Conservation (phyloP, 108 stramenopile species). For the Cyclotella cryptica region DNA sequence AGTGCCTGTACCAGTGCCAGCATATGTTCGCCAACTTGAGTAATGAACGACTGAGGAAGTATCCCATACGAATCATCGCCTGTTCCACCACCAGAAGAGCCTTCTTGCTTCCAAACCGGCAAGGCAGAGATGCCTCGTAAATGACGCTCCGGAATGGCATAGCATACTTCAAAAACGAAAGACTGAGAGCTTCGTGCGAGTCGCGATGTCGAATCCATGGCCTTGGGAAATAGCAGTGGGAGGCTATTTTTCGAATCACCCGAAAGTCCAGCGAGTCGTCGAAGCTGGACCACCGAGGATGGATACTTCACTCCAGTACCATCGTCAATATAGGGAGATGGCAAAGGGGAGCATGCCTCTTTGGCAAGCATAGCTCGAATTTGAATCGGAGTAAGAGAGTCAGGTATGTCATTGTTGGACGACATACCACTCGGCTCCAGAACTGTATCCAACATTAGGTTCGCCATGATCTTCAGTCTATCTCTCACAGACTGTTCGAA, state of each 20-base stretch:
- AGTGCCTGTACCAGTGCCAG: constrained; percentile 85
- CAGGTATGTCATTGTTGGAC: constrained; percentile 52
- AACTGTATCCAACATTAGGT: constrained; percentile 52
- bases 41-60: constrained; percentile 84
- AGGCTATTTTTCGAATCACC: constrained; percentile 4
- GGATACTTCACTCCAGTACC: constrained; percentile 43
- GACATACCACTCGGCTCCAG: constrained; percentile 18
- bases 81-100: constrained; percentile 22
- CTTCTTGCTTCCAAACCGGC: constrained; percentile 70
- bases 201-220: constrained; percentile 57
- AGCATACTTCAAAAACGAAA: constrained; percentile 84
- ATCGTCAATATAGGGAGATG: constrained; percentile 34
- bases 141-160: constrained; percentile 74
- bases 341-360: constrained; percentile 50
- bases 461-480: constrained; percentile 58
- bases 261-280: constrained; percentile 38
- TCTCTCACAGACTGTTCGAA: constrained; percentile 71
- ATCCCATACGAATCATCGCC: constrained; percentile 79
- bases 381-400: constrained; percentile 71
- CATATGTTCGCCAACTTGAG: constrained; percentile 89
- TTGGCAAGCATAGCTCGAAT: constrained; percentile 78
- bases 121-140: constrained; percentile 72
- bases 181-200: constrained; percentile 75
- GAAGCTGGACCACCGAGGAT: constrained; percentile 54
- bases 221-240: constrained; percentile 58